These are phyloP conservation scores for Plasmopara halstedii DNA, from an alignment of 352 stramenopile genomes.

Conservation along the genomic window DNA sequence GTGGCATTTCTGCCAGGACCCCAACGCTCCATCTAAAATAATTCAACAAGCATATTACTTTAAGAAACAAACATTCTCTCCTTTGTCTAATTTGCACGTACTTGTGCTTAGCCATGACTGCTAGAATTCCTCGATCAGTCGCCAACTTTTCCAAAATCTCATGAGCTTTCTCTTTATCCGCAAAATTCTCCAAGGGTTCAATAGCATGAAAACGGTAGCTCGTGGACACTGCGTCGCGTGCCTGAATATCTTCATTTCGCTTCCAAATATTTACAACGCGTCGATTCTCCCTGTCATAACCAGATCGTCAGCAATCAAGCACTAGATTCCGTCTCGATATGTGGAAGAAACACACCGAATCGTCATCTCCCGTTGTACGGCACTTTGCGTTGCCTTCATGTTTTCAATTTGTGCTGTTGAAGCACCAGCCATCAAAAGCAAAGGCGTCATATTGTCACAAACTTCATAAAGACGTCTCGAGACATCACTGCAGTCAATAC, in stretches of 20 bases:
- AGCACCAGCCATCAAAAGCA: slow-evolving; percentile 45
- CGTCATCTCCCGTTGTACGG: slow-evolving; percentile 26
- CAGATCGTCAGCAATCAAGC: too few species aligned
- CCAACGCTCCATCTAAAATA: slow-evolving; percentile 78
- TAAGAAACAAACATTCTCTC: not conserved
- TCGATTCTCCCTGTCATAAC: slow-evolving; percentile 34
- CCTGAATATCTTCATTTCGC: slow-evolving; percentile 33
- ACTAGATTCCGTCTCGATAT: not conserved
- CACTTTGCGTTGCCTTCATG: slow-evolving; percentile 41
- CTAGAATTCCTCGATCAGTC: slow-evolving; percentile 81
- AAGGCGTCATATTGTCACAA: slow-evolving; percentile 14
- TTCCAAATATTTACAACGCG: slow-evolving; percentile 48
- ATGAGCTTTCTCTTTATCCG: slow-evolving; percentile 41
- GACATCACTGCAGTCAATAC: slow-evolving; percentile 29
- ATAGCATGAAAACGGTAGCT: slow-evolving; percentile 69
- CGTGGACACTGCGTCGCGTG: slow-evolving; percentile 30
- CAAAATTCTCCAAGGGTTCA: slow-evolving; percentile 54
- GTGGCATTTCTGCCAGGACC: slow-evolving; percentile 81
- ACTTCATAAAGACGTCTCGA: slow-evolving; percentile 11
- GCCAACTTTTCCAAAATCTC: slow-evolving; percentile 80
- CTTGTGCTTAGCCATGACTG: slow-evolving; percentile 87
- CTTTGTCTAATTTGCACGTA: slow-evolving; percentile 10
- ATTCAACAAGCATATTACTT: not conserved
- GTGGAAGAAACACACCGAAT: slow-evolving; percentile 28
- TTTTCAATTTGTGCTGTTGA: slow-evolving; percentile 35